Evolutionary conservation across 257 asterid species (phyloP), one percentile per base, ranked within the genome.

Genomic region (Solanum ahanhuiri): DNA sequence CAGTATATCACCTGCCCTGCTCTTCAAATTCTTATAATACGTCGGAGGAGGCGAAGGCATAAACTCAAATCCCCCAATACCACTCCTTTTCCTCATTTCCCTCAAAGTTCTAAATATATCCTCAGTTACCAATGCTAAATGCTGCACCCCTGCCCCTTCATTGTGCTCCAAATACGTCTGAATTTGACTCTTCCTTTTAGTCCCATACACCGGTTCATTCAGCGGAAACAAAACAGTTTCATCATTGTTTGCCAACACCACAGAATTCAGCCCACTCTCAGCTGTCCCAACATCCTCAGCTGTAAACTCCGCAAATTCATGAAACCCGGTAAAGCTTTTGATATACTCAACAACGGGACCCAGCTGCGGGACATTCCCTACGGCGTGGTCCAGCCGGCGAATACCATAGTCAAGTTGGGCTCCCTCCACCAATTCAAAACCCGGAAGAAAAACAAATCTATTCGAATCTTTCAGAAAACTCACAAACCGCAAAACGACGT

Each of bases 111-210:
- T 81, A 63, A 95, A 95, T 77, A 96, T 95, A 81, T 96, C 94
- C 82, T 94, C 98, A 71, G 91, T 90, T 39, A 82, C 89, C 89
- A 96, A 84, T 3, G 99, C 98, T 92, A 96, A 88, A 93, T 96
- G 99, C 91, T 96, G 99, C 83, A 96, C 86, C 33, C 98, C 99
- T 0, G 98, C 84, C 54, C 98, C 98, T 67, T 95, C 98, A 83
- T 96, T 96, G 90, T 96, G 98, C 94, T 96, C 99, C 93, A 96
- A 88, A 86, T 93, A 96, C 2, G 98, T 95, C 97, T 96, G 98
- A 30, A 96, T 96, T 85, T 96, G 99, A 87, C 98, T 96, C 96
- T 94, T 96, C 90, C 98, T 91, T 87, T 95, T 94, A 2, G 92
- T 96, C 85, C 98, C 98, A 85, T 57, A 89, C 18, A 96, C 94